Percentiles rank a stretch among this genome's conserved stretches.
phyloP scores from a whole-genome alignment of 2,329 filamentous ascomycete genomes.

The Rutstroemia sp. region DNA sequence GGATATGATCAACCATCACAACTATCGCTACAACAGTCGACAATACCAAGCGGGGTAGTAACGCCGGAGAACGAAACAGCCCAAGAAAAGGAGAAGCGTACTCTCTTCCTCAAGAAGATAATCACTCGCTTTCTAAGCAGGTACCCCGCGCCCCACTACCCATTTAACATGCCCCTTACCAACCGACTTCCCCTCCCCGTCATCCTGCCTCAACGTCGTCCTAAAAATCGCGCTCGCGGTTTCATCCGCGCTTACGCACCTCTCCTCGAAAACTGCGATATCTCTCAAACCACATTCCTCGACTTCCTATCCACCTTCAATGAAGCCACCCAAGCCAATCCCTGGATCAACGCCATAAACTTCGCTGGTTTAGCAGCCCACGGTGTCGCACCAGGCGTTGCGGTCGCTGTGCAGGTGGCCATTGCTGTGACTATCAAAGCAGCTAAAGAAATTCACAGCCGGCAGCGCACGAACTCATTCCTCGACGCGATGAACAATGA shows the following conservation, averaged over 20 bases:
- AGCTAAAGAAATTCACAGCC: slow-evolving; percentile 30
- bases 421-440: slow-evolving; percentile 36
- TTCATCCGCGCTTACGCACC: slow-evolving; percentile 47
- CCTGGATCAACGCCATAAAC: slow-evolving; percentile 36
- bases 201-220: slow-evolving; percentile 45
- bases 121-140: background rate
- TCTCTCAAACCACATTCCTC: slow-evolving; percentile 41
- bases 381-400: slow-evolving; percentile 33
- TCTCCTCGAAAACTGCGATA: slow-evolving; percentile 36
- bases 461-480: slow-evolving; percentile 38
- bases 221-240: slow-evolving; percentile 39
- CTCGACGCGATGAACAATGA: slow-evolving; percentile 48
- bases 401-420: slow-evolving; percentile 36
- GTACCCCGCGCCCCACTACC: background rate
- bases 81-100: background rate
- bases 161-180: background rate
- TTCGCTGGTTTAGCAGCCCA: slow-evolving; percentile 31
- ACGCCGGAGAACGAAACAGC: background rate
- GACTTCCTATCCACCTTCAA: slow-evolving; percentile 42
- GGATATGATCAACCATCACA: background rate
- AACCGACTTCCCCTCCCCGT: slow-evolving; percentile 35
- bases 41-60: background rate
- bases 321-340: slow-evolving; percentile 33
- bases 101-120: background rate
- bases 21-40: too few relatives aligned